These are phyloP conservation scores for Batkoa obscura DNA, from an alignment of 371 early-diverging fungal genomes.

Conservation along the genomic window DNA sequence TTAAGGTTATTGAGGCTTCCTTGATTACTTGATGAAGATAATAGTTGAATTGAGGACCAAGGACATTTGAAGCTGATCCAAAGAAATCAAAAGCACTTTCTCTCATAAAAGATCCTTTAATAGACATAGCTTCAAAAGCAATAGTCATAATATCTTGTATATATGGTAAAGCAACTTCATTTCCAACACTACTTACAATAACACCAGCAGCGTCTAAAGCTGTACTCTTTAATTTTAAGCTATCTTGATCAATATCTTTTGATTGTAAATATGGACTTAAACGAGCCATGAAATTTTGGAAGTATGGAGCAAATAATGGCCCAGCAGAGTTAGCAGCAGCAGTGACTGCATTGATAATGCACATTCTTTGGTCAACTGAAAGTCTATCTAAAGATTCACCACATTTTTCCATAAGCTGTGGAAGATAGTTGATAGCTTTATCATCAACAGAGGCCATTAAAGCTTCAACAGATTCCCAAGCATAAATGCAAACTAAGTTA, in stretches of 20 bases:
- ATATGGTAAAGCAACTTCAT: conserved; percentile 58
- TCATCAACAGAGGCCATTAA: conserved; percentile 59
- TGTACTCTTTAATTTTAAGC: conserved; percentile 39
- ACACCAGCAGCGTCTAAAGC: conserved; percentile 74
- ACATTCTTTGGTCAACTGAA: conserved; percentile 38
- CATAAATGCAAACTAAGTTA: conserved; percentile 50
- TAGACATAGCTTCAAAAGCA: conserved; percentile 53
- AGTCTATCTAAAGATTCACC: conserved; percentile 43
- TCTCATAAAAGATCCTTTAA: conserved; percentile 49
- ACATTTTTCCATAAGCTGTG: conserved; percentile 59
- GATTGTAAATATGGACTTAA: conserved; percentile 50
- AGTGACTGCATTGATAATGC: conserved; percentile 67
- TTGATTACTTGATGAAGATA: conserved; percentile 58
- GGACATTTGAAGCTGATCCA: conserved; percentile 58
- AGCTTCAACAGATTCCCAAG: conserved; percentile 68
- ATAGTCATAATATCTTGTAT: conserved; percentile 47
- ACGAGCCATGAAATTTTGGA: conserved; percentile 44
- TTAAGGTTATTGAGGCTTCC: conserved; percentile 47
- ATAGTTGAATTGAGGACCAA: conserved; percentile 59
- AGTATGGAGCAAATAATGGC: conserved; percentile 40
- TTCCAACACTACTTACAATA: conserved; percentile 73
- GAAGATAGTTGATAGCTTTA: conserved; percentile 59
- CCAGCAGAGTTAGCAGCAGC: conserved; percentile 74
- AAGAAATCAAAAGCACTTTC: conserved; percentile 78
- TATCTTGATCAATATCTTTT: conserved; percentile 37